Percentiles rank a stretch among this genome's conserved stretches.
phyloP scores from a whole-genome alignment of 2,329 filamentous ascomycete genomes.

The Penicillium concentricum region DNA sequence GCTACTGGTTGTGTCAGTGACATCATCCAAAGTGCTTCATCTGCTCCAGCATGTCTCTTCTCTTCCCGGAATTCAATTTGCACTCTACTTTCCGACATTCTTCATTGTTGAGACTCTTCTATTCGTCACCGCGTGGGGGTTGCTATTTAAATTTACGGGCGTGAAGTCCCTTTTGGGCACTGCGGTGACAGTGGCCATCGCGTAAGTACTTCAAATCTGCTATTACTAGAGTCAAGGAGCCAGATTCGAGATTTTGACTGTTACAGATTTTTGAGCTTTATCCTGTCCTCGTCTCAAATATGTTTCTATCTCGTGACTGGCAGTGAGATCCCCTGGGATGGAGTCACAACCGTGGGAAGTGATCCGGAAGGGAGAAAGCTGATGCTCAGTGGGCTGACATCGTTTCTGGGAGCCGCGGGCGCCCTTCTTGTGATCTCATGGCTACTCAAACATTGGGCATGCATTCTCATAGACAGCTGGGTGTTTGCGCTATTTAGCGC shows the following conservation, averaged over 20 bases:
- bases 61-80: slow-evolving; percentile 20
- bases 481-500: slow-evolving; percentile 21
- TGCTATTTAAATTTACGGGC: slow-evolving; percentile 24
- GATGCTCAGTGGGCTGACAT: slow-evolving; percentile 31
- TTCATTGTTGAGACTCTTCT: slow-evolving; percentile 29
- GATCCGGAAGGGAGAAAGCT: slow-evolving; percentile 32
- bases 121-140: slow-evolving; percentile 18
- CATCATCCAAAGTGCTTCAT: slow-evolving; percentile 29
- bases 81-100: slow-evolving; percentile 33
- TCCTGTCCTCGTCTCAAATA: slow-evolving; percentile 28
- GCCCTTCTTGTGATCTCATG: slow-evolving; percentile 24
- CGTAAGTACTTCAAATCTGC: slow-evolving; percentile 19
- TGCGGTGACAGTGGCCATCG: slow-evolving; percentile 16
- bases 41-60: slow-evolving; percentile 27
- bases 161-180: slow-evolving; percentile 16
- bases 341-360: slow-evolving; percentile 28
- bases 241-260: background rate
- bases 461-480: slow-evolving; percentile 21
- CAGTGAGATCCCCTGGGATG: slow-evolving; percentile 33
- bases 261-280: slow-evolving; percentile 22
- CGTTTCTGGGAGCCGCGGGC: slow-evolving; percentile 23
- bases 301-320: slow-evolving; percentile 35
- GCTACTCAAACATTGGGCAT: slow-evolving; percentile 20
- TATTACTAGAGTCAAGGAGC: no score
- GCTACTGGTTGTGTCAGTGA: slow-evolving; percentile 25